Percentiles rank a stretch among this genome's conserved stretches.
These are phyloP conservation scores for Ustulina deusta DNA, from an alignment of 2,329 filamentous ascomycete genomes.

Conservation along the genomic window DNA sequence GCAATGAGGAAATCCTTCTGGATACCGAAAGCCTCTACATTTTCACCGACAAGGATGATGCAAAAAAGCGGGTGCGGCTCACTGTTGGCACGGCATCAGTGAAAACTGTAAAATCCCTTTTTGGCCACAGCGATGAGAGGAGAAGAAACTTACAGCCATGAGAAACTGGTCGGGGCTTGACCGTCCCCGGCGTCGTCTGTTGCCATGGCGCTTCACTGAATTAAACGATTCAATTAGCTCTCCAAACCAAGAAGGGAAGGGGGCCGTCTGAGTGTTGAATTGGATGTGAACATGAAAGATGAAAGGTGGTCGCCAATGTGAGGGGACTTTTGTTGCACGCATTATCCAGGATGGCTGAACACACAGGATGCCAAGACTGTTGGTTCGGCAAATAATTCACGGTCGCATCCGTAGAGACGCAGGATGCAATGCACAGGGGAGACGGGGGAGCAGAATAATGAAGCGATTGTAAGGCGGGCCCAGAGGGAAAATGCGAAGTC, in stretches of 20 bases:
- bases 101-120: background rate
- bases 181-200: conserved; percentile 28
- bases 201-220: conserved; percentile 31
- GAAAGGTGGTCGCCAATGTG: conserved; percentile 21
- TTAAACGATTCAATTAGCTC: conserved; percentile 19
- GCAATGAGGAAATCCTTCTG: conserved; percentile 70
- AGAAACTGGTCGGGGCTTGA: conserved; percentile 29
- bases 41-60: conserved; percentile 64
- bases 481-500: background rate
- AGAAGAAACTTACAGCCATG: conserved; percentile 39
- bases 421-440: conserved; percentile 15
- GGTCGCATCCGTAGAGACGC: conserved; percentile 32
- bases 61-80: conserved; percentile 68
- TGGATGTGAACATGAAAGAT: conserved; percentile 6
- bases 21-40: conserved; percentile 67
- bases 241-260: background rate
- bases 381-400: conserved; percentile 38
- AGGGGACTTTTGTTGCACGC: conserved; percentile 14
- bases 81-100: conserved; percentile 51
- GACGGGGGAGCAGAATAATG: conserved; percentile 10
- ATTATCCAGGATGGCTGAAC: conserved; percentile 25
- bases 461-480: conserved; percentile 25
- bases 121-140: background rate
- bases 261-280: background rate
- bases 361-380: conserved; percentile 31